phyloP scores from a whole-genome alignment of 768 basidiomycete genomes.

The Pholiota microspora region DNA sequence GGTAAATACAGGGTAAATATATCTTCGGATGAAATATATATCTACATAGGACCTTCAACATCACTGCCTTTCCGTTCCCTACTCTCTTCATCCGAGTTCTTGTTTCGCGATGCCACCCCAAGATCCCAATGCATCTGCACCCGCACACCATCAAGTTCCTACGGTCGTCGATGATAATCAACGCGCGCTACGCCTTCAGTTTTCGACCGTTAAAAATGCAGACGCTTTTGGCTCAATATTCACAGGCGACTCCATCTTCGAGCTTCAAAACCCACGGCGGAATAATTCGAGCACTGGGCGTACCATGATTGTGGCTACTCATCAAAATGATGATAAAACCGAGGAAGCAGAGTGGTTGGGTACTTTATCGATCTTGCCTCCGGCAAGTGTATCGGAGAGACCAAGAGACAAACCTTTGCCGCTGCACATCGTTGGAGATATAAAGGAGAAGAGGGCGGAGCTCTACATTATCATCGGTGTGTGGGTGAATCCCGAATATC shows the following conservation, averaged over 20 bases:
- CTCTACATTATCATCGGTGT: conserved; percentile 15
- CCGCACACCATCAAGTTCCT: neutral
- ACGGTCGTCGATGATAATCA: neutral
- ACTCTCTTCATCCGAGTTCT: too few relatives aligned
- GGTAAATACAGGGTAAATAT: neutral
- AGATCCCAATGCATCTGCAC: too few relatives aligned
- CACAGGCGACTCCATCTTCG: neutral
- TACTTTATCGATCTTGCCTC: neutral
- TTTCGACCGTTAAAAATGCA: neutral
- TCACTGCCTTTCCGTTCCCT: too few relatives aligned
- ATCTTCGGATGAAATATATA: neutral
- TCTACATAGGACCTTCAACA: too few relatives aligned
- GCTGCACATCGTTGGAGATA: neutral
- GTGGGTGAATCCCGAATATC: conserved; percentile 17
- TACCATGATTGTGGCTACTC: neutral
- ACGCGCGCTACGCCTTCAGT: neutral
- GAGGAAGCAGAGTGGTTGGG: neutral
- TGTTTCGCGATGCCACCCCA: too few relatives aligned
- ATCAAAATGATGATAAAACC: neutral
- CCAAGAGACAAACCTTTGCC: neutral
- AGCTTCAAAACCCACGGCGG: neutral
- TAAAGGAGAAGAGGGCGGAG: conserved; percentile 1
- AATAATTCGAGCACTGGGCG: neutral
- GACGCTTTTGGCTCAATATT: neutral
- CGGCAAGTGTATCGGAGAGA: neutral